Conservation (phyloP, 2,329 filamentous ascomycete species). For the Monosporascus sp. region DNA sequence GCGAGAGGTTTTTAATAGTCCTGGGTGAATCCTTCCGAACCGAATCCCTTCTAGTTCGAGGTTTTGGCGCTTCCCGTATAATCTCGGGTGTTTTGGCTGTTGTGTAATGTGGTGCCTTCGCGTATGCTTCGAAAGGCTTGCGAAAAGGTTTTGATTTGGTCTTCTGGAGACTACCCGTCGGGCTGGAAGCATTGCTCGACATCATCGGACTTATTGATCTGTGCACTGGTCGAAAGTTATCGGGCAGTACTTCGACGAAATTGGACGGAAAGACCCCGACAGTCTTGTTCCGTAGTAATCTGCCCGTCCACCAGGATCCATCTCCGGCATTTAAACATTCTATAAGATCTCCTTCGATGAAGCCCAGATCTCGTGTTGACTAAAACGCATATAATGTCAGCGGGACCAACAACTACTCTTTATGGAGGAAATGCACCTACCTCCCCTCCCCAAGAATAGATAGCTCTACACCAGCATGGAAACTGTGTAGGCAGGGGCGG, state of each 20-base stretch:
- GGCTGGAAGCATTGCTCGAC: constrained; percentile 47
- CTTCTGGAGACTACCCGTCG: constrained; percentile 50
- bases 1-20: constrained; percentile 27
- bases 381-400: constrained; percentile 24
- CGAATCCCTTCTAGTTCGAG: constrained; percentile 35
- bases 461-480: constrained; percentile 85
- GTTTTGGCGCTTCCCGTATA: constrained; percentile 37
- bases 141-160: constrained; percentile 58
- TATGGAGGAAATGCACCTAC: constrained; percentile 30
- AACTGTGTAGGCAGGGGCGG: constrained; percentile 68
- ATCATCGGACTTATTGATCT: constrained; percentile 58
- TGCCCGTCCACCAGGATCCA: constrained; percentile 97
- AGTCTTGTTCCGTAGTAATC: constrained; percentile 80
- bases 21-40: constrained; percentile 35
- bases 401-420: background rate
- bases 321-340: constrained; percentile 97
- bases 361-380: constrained; percentile 91
- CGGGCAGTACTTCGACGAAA: constrained; percentile 85
- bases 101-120: constrained; percentile 61
- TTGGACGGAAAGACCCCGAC: constrained; percentile 95
- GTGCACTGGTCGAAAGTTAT: constrained; percentile 73
- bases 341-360: constrained; percentile 95
- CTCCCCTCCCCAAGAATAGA: constrained; percentile 93
- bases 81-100: constrained; percentile 56
- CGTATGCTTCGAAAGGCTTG: constrained; percentile 62